phyloP scores from a whole-genome alignment of 1,139 yeast genomes.

The Lodderomyces theae region DNA sequence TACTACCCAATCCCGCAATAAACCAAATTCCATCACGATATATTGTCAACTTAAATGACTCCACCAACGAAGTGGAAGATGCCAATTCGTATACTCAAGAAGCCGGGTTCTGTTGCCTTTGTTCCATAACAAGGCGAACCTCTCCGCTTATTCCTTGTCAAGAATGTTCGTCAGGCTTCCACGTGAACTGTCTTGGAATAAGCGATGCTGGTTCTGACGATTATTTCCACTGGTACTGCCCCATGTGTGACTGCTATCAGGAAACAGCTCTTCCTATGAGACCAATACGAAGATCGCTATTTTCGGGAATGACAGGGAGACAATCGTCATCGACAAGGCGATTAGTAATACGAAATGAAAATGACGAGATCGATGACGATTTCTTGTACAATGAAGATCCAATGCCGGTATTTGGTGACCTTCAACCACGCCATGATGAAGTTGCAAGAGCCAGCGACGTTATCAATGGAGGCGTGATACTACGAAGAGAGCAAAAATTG shows the following conservation, averaged over 20 bases:
- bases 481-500: slow-evolving; percentile 36
- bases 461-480: slow-evolving; percentile 42
- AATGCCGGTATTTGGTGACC: neutral
- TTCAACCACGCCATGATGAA: slow-evolving; percentile 2
- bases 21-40: slow-evolving; percentile 40
- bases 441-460: slow-evolving; percentile 11
- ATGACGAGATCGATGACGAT: slow-evolving; percentile 37
- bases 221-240: slow-evolving; percentile 37
- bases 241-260: slow-evolving; percentile 41
- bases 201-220: slow-evolving; percentile 11
- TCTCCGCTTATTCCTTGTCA: slow-evolving; percentile 26
- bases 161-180: slow-evolving; percentile 36
- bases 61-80: neutral
- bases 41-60: slow-evolving; percentile 17
- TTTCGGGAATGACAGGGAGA: neutral
- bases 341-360: slow-evolving; percentile 30
- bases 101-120: slow-evolving; percentile 31
- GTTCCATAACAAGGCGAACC: slow-evolving; percentile 18
- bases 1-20: slow-evolving; percentile 36
- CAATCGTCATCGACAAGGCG: neutral
- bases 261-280: slow-evolving; percentile 21
- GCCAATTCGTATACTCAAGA: neutral
- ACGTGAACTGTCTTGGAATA: slow-evolving; percentile 30
- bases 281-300: neutral
- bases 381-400: slow-evolving; percentile 23